These are phyloP conservation scores for Geosmithia flava DNA, from an alignment of 2,329 filamentous ascomycete genomes.

Conservation along the genomic window DNA sequence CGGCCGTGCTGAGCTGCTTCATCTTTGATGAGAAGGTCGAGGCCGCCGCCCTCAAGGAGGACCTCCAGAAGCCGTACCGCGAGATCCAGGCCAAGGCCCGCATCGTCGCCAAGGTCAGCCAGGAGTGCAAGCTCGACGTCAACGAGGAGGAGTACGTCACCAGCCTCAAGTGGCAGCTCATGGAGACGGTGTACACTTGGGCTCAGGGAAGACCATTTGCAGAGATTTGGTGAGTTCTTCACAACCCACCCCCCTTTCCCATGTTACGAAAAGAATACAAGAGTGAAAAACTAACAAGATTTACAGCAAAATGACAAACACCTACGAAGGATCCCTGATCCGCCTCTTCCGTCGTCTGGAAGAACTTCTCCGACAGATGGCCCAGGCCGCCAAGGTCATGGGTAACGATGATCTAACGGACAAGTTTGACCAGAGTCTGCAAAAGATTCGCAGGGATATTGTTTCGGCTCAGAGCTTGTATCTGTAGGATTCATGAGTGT, in stretches of 20 bases:
- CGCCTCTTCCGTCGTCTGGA: constrained; percentile 91
- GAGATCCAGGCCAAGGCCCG: constrained; percentile 82
- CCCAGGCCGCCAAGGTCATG: constrained; percentile 94
- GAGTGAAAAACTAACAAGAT: neutral
- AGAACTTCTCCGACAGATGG: constrained; percentile 89
- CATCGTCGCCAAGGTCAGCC: constrained; percentile 82
- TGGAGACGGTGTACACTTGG: constrained; percentile 94
- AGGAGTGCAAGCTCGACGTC: constrained; percentile 86
- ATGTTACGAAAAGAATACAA: neutral
- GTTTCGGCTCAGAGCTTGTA: constrained; percentile 92
- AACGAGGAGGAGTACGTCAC: constrained; percentile 91
- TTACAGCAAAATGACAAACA: constrained; percentile 94
- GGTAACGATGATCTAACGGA: constrained; percentile 85
- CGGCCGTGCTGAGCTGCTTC: constrained; percentile 80
- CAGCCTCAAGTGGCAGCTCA: constrained; percentile 85
- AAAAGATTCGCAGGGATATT: constrained; percentile 83
- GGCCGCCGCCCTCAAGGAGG: constrained; percentile 64
- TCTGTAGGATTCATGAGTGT: constrained; percentile 38
- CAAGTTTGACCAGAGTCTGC: constrained; percentile 80
- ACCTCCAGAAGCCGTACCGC: constrained; percentile 72
- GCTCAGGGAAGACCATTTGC: constrained; percentile 81
- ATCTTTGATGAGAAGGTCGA: constrained; percentile 96
- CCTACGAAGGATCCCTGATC: constrained; percentile 93
- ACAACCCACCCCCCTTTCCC: neutral
- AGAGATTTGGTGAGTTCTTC: constrained; percentile 72